These are phyloP conservation scores for Suillus subalutaceus DNA, from an alignment of 768 basidiomycete genomes.

Conservation along the genomic window DNA sequence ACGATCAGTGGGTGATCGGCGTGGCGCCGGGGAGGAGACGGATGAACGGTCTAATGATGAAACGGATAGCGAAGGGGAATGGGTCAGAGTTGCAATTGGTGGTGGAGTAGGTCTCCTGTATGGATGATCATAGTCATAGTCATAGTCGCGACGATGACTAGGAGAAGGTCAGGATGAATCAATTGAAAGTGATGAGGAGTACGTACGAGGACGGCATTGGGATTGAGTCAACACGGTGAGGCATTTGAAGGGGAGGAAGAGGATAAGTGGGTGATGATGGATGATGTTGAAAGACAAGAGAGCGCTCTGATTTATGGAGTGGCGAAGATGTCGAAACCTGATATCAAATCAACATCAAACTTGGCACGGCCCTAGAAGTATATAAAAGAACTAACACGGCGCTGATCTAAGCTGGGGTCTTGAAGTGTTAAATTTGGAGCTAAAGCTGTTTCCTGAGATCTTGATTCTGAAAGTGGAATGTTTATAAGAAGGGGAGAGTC, in stretches of 20 bases:
- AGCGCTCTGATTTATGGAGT: constrained; percentile 40
- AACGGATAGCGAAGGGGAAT: constrained; percentile 63
- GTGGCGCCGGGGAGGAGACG: constrained; percentile 59
- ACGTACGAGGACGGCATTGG: constrained; percentile 38
- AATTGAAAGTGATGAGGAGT: constrained; percentile 15
- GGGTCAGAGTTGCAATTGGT: constrained; percentile 52
- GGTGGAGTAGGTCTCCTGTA: constrained; percentile 48
- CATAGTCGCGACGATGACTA: constrained; percentile 41
- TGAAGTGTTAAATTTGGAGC: constrained; percentile 36
- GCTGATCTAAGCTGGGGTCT: constrained; percentile 35
- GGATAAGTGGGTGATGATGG: constrained; percentile 18
- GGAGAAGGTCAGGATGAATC: constrained; percentile 28
- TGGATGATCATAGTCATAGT: constrained; percentile 43
- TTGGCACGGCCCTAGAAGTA: constrained; percentile 36
- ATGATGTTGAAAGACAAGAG: constrained; percentile 21
- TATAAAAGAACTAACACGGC: constrained; percentile 39
- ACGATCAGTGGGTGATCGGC: constrained; percentile 41
- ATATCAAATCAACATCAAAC: constrained; percentile 43
- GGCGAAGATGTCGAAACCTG: constrained; percentile 39
- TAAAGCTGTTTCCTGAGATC: constrained; percentile 37
- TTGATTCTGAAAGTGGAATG: constrained; percentile 27
- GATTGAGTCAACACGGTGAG: constrained; percentile 51
- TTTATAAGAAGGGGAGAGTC: constrained; percentile 14
- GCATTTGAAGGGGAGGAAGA: constrained; percentile 41
- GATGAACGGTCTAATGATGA: constrained; percentile 64